Evolutionary conservation across 2,329 filamentous ascomycete genomes (phyloP), one percentile per base, ranked within the genome.

Genomic region (Penicillium brevicompactum): DNA sequence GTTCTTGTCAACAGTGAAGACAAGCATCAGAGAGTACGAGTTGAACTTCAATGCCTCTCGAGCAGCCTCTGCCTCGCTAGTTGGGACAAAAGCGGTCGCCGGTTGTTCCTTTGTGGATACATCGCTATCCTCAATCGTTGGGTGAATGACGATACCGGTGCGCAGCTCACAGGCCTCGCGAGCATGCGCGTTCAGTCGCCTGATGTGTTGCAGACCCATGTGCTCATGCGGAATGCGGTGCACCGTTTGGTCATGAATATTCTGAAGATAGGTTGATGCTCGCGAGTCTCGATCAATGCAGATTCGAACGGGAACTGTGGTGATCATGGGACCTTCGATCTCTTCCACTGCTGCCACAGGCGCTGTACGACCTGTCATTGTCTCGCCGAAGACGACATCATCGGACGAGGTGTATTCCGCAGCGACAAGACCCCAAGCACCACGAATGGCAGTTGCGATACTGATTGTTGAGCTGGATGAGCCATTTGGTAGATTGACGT

Each of bases 181-280:
- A 8, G 71, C 68, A 53, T 78, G 73, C 2, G 78, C 69, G 58
- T 80, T 82, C 16, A 85, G 67, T 16, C 76, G 74, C 21, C 83
- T 80, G 55, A 79, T 79, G 51, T 78, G 71, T 47, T 78, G 76
- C 24, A 79, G 46, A 8, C 77, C 77, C 11, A 82, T 77, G 65
- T 88, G 84, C 70, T 88, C 83, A 62, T 86, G 81, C 0, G 83
- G 80, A 4, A 87, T 86, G 46, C 82, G 77, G 10, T 76, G 70
- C 0, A 83, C 73, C 0, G 78, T 80, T 53, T 80, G 77, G 18
- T 81, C 71, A 34, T 87, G 84, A 5, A 87, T 76, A 2, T 73
- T 68, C 44, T 80, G 76, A 4, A 87, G 71, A 57, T 80, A 86
- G 31, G 82, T 77, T 1, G 70, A 67, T 2, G 73, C 70, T 27